These are phyloP conservation scores for Fusarium sp. DNA, from an alignment of 2,329 filamentous ascomycete species.

Conservation along the genomic window DNA sequence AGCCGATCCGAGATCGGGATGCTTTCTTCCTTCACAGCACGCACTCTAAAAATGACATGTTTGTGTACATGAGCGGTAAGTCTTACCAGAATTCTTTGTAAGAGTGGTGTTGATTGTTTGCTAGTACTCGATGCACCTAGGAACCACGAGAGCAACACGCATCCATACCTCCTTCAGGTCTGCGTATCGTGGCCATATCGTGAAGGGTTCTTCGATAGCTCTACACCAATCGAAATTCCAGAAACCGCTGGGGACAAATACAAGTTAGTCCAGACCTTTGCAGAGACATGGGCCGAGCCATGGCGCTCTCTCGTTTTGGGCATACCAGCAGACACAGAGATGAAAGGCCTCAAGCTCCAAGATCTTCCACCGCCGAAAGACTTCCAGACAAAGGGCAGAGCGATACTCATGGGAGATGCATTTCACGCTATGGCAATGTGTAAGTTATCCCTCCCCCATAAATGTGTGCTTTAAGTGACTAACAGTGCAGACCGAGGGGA, in stretches of 20 bases:
- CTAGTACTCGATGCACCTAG: constrained; percentile 63
- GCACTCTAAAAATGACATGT: constrained; percentile 63
- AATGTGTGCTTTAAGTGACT: rapidly evolving
- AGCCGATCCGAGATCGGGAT: constrained; percentile 61
- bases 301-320: constrained; percentile 58
- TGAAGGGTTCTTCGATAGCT: constrained; percentile 50
- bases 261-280: constrained; percentile 58
- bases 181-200: constrained; percentile 64
- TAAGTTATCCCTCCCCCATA: constrained; percentile 53
- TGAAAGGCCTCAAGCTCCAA: constrained; percentile 60
- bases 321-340: constrained; percentile 57
- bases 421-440: constrained; percentile 72
- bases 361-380: constrained; percentile 60
- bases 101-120: rapidly evolving
- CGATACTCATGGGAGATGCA: constrained; percentile 66
- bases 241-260: constrained; percentile 54
- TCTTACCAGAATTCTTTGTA: rapidly evolving
- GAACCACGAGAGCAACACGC: constrained; percentile 52
- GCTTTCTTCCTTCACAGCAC: constrained; percentile 68
- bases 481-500: constrained; percentile 63
- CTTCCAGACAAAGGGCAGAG: constrained; percentile 55
- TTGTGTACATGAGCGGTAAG: constrained; percentile 65
- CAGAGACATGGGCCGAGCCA: constrained; percentile 62
- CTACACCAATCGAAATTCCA: constrained; percentile 56
- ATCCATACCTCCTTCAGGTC: constrained; percentile 61